phyloP scores from a whole-genome alignment of 2,329 filamentous ascomycete species.

The Hypoxylon sp. region DNA sequence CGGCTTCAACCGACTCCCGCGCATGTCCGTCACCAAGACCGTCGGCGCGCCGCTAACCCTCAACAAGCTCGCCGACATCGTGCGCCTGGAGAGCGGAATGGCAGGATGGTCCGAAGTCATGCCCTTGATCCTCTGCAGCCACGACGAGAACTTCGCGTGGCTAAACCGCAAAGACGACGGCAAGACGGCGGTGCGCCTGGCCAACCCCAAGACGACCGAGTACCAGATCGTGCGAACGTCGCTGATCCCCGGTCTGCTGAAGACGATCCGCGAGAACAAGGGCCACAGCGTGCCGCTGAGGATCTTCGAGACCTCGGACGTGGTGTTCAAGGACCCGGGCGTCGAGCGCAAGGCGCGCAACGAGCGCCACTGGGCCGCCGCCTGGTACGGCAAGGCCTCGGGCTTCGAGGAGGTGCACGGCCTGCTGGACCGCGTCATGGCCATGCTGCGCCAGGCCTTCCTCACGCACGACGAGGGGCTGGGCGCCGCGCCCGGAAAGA shows the following conservation, averaged over 20 bases:
- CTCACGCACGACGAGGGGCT: slow-evolving; percentile 78
- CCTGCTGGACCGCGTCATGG: slow-evolving; percentile 87
- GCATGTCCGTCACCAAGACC: slow-evolving; percentile 84
- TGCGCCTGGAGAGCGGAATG: slow-evolving; percentile 88
- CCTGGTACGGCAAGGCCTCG: slow-evolving; percentile 91
- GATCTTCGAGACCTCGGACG: slow-evolving; percentile 81
- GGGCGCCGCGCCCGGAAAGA: slow-evolving; percentile 52
- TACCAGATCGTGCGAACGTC: slow-evolving; percentile 83
- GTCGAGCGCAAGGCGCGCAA: slow-evolving; percentile 89
- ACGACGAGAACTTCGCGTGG: slow-evolving; percentile 98
- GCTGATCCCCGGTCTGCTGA: slow-evolving; percentile 76
- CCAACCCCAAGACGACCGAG: slow-evolving; percentile 81
- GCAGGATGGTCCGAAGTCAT: slow-evolving; percentile 96
- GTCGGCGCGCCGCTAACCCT: slow-evolving; percentile 87
- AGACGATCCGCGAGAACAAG: slow-evolving; percentile 82
- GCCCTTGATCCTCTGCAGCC: slow-evolving; percentile 94
- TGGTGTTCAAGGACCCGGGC: slow-evolving; percentile 85
- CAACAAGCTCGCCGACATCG: slow-evolving; percentile 94
- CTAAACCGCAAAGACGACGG: slow-evolving; percentile 81
- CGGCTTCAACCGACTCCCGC: slow-evolving; percentile 95
- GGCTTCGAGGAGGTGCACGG: slow-evolving; percentile 98
- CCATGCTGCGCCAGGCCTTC: slow-evolving; percentile 89
- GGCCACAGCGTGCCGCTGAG: slow-evolving; percentile 78
- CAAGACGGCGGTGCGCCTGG: slow-evolving; percentile 73
- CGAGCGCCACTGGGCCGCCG: slow-evolving; percentile 94